Conservation (phyloP, 2,329 filamentous ascomycete genomes). For the Xylariaceae sp. region DNA sequence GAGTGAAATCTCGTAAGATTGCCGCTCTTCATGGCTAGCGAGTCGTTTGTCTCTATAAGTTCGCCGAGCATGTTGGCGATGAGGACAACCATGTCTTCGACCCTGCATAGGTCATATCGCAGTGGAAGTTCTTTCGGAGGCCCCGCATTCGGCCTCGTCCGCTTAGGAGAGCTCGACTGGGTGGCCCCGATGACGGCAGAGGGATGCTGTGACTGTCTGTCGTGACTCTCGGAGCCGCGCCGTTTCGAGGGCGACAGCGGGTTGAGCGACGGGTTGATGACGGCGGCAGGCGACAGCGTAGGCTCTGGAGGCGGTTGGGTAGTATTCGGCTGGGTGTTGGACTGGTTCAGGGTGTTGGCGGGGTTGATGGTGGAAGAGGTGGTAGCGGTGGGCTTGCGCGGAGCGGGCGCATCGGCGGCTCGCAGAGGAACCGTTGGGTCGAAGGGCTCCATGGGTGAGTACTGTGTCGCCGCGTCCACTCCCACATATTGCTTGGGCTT, state of each 20-base stretch:
- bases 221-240: slow-evolving; percentile 42
- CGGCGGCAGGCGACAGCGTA: slow-evolving; percentile 20
- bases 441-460: slow-evolving; percentile 48
- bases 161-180: slow-evolving; percentile 47
- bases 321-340: slow-evolving; percentile 17
- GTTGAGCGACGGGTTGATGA: slow-evolving; percentile 14
- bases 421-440: slow-evolving; percentile 37
- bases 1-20: slow-evolving; percentile 94
- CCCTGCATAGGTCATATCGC: slow-evolving; percentile 76
- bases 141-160: slow-evolving; percentile 48
- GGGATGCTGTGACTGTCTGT: slow-evolving; percentile 17
- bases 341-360: slow-evolving; percentile 15
- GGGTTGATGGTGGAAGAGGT: slow-evolving; percentile 14
- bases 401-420: slow-evolving; percentile 31
- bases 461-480: slow-evolving; percentile 48
- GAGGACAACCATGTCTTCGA: slow-evolving; percentile 83
- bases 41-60: slow-evolving; percentile 89
- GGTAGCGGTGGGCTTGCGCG: slow-evolving; percentile 25
- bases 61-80: slow-evolving; percentile 96
- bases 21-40: slow-evolving; percentile 77
- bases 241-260: slow-evolving; percentile 41
- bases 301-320: slow-evolving; percentile 26
- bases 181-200: slow-evolving; percentile 29
- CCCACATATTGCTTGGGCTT: slow-evolving; percentile 42
- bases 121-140: slow-evolving; percentile 62